Conservation (phyloP, 139 green algal species). For the Micractinium conductrix region DNA sequence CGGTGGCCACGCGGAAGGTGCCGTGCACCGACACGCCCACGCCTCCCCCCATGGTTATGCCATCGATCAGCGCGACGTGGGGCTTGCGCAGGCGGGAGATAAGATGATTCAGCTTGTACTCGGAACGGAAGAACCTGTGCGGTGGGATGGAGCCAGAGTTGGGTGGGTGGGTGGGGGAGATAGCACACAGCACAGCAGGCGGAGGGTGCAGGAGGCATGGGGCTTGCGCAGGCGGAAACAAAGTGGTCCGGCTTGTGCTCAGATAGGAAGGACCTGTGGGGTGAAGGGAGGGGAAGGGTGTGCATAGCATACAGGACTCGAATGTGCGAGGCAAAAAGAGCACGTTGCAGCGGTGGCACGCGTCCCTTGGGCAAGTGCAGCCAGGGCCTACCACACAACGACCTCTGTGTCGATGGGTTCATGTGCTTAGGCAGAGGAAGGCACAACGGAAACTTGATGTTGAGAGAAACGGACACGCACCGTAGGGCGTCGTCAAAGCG, state of each 20-base stretch:
- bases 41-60: slow-evolving; percentile 94
- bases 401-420: too few relatives aligned
- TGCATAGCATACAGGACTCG: too few relatives aligned
- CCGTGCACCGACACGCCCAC: slow-evolving; percentile 89
- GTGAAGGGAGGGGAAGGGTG: too few relatives aligned
- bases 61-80: slow-evolving; percentile 90
- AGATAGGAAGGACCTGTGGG: too few relatives aligned
- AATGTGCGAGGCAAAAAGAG: too few relatives aligned
- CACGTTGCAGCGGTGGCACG: too few relatives aligned
- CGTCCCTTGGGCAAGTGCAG: too few relatives aligned
- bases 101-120: slow-evolving; percentile 64
- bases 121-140: slow-evolving; percentile 57
- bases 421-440: too few relatives aligned
- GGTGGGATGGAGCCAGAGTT: background rate
- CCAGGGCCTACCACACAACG: too few relatives aligned
- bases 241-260: background rate
- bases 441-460: too few relatives aligned
- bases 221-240: background rate
- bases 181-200: too few relatives aligned
- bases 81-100: slow-evolving; percentile 61
- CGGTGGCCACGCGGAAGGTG: slow-evolving; percentile 88
- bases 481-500: slow-evolving; percentile 45
- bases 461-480: background rate
- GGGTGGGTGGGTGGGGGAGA: background rate
- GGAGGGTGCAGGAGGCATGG: too few relatives aligned